phyloP scores from a whole-genome alignment of 1,284 basidiomycete genomes.

The Papiliotrema flavescens region DNA sequence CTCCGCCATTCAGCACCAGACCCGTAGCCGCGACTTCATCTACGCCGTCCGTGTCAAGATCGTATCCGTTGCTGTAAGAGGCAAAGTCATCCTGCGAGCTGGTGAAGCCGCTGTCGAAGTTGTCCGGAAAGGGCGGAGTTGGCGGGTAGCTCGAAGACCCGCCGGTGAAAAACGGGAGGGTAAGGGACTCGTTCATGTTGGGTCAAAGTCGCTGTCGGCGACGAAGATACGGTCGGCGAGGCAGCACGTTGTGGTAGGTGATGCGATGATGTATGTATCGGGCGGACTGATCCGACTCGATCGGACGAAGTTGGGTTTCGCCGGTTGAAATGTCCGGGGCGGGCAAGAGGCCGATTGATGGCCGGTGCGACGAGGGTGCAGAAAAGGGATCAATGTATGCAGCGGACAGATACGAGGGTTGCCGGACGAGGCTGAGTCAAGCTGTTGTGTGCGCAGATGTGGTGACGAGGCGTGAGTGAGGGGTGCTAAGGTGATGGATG shows the following conservation, averaged over 20 bases:
- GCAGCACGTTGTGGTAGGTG: not conserved
- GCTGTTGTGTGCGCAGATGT: too few species aligned
- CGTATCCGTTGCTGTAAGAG: constrained; percentile 1
- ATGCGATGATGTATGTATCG: not conserved
- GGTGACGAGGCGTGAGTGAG: not conserved
- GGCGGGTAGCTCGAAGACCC: constrained; percentile 2
- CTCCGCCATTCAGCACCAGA: not conserved
- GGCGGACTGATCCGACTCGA: not conserved
- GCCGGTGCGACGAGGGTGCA: too few species aligned
- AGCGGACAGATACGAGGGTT: too few species aligned
- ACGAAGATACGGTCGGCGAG: not conserved
- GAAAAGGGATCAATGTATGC: too few species aligned
- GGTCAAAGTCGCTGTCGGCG: not conserved
- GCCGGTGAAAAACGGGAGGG: constrained; percentile 4
- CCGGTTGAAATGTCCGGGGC: too few species aligned
- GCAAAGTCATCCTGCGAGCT: not conserved
- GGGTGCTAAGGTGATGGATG: not conserved
- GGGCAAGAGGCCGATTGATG: too few species aligned
- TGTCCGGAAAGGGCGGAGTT: constrained; percentile 1
- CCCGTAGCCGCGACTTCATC: constrained; percentile 8
- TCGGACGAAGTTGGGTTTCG: not conserved
- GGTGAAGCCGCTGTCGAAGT: not conserved
- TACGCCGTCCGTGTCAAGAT: constrained; percentile 7
- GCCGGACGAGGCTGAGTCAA: too few species aligned
- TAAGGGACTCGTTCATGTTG: constrained; percentile 4